phyloP scores from a whole-genome alignment of 768 basidiomycete genomes.

The Termitomyces sp. region DNA sequence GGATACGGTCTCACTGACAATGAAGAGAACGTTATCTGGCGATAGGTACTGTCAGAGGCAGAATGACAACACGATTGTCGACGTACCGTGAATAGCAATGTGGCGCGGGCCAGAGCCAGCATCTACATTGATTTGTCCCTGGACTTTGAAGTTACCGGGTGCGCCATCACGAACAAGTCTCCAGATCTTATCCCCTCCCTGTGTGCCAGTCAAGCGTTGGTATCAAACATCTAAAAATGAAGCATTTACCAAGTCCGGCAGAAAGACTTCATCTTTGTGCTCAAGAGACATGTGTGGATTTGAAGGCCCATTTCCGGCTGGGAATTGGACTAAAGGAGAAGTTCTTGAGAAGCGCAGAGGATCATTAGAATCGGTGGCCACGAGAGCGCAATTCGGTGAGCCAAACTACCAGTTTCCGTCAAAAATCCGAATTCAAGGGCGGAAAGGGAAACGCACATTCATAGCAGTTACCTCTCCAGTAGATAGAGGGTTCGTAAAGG shows the following conservation, averaged over 20 bases:
- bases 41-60: background rate
- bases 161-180: slow-evolving; percentile 44
- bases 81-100: slow-evolving; percentile 34
- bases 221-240: background rate
- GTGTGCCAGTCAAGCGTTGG: background rate
- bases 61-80: background rate
- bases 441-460: slow-evolving; percentile 38
- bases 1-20: slow-evolving; percentile 49
- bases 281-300: slow-evolving; percentile 69
- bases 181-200: slow-evolving; percentile 74
- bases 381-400: slow-evolving; percentile 32
- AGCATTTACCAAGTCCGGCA: slow-evolving; percentile 58
- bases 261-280: slow-evolving; percentile 52
- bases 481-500: slow-evolving; percentile 46
- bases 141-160: slow-evolving; percentile 47
- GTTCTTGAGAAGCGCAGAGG: slow-evolving; percentile 30
- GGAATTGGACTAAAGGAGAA: slow-evolving; percentile 46
- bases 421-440: background rate
- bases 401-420: slow-evolving; percentile 26
- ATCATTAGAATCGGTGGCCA: slow-evolving; percentile 37
- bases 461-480: slow-evolving; percentile 54
- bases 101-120: slow-evolving; percentile 65
- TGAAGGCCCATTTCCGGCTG: slow-evolving; percentile 40
- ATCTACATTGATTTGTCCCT: slow-evolving; percentile 59
- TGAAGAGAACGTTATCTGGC: slow-evolving; percentile 46